phyloP scores from a whole-genome alignment of 805 yeast genomes.

The Myxozyma monticola region DNA sequence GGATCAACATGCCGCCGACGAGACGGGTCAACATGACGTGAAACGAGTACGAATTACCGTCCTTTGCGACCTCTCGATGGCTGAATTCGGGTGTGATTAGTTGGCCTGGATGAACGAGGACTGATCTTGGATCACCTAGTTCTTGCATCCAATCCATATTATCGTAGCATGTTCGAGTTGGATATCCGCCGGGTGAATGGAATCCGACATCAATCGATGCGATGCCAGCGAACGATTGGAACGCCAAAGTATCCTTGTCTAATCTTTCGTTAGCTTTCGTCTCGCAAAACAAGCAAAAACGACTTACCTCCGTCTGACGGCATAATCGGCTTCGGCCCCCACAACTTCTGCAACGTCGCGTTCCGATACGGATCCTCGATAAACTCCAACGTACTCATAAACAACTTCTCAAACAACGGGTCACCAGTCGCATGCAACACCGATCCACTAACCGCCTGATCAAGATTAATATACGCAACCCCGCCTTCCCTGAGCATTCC shows the following conservation, averaged over 20 bases:
- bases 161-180: slow-evolving; percentile 72
- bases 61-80: slow-evolving; percentile 3
- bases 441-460: slow-evolving; percentile 62
- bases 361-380: slow-evolving; percentile 47
- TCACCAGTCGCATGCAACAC: slow-evolving; percentile 54
- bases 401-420: slow-evolving; percentile 54
- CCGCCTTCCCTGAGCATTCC: slow-evolving; percentile 49
- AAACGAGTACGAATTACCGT: slow-evolving; percentile 46
- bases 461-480: slow-evolving; percentile 69
- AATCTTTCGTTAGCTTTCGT: slow-evolving; percentile 43
- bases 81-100: neutral
- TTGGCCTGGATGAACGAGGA: slow-evolving; percentile 6
- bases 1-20: slow-evolving; percentile 51
- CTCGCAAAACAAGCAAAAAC: slow-evolving; percentile 21
- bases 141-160: slow-evolving; percentile 67
- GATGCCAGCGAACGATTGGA: slow-evolving; percentile 45
- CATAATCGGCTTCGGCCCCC: slow-evolving; percentile 10
- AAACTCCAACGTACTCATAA: slow-evolving; percentile 46
- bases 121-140: slow-evolving; percentile 53
- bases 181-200: slow-evolving; percentile 50
- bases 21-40: slow-evolving; percentile 59
- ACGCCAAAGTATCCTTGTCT: slow-evolving; percentile 62
- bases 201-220: slow-evolving; percentile 60
- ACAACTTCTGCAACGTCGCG: slow-evolving; percentile 12
- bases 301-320: slow-evolving; percentile 32